A percentile compares a stretch with the other conserved stretches of the same genome.
Evolutionary conservation across 257 asterid genomes (phyloP).

Genomic region (Nicotiana noctiflora): DNA sequence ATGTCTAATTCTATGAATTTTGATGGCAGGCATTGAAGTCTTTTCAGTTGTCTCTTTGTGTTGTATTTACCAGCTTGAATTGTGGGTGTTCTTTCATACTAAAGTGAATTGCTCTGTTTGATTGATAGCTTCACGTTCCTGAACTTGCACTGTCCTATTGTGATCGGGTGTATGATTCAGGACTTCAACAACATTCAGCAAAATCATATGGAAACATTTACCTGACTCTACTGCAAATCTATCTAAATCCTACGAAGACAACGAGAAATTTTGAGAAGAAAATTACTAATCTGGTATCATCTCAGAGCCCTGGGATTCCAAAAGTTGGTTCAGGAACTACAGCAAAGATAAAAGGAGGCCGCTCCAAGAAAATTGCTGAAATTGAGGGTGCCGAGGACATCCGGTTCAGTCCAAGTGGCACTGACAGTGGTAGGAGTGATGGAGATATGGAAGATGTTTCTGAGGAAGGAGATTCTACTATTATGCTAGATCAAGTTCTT

Average conservation of each 20-base stretch:
- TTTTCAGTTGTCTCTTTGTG: conserved; percentile 5
- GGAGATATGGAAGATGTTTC: conserved; percentile 62
- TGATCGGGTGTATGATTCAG: conserved; percentile 75
- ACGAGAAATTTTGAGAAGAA: conserved; percentile 71
- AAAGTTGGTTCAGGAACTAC: conserved; percentile 41
- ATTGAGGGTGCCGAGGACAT: conserved; percentile 80
- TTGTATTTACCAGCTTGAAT: conserved; percentile 5
- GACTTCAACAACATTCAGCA: conserved; percentile 50
- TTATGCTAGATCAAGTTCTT: conserved; percentile 85
- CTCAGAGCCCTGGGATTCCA: conserved; percentile 43
- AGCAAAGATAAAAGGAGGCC: conserved; percentile 42
- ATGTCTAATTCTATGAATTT: neutral
- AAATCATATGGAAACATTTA: conserved; percentile 69
- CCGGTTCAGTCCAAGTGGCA: conserved; percentile 68
- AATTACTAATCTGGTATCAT: conserved; percentile 45
- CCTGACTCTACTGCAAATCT: conserved; percentile 84
- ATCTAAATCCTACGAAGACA: conserved; percentile 77
- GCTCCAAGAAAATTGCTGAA: conserved; percentile 70
- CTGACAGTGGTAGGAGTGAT: conserved; percentile 93
- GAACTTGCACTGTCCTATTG: conserved; percentile 88
- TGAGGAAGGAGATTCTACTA: conserved; percentile 64
- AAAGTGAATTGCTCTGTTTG: conserved; percentile 11
- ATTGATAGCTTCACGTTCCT: conserved; percentile 73
- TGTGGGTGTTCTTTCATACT: neutral
- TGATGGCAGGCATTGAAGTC: neutral